Evolutionary conservation across 176 grass and related monocot species (phyloP).

Genomic region (Lolium multiflorum): DNA sequence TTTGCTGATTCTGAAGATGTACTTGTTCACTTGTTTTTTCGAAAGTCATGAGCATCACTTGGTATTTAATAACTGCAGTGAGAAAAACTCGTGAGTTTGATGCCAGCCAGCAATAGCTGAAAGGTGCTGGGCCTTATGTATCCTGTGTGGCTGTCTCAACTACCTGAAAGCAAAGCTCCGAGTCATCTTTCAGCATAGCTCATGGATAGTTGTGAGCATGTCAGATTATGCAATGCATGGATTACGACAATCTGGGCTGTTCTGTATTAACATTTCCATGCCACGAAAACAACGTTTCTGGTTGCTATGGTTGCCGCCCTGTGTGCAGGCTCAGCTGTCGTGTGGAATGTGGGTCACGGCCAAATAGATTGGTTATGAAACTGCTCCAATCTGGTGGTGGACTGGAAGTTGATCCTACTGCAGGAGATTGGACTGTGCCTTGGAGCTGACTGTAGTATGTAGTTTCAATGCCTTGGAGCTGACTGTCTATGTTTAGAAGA

Average conservation of each 20-base stretch:
- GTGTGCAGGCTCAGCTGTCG: neutral
- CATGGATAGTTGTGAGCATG: neutral
- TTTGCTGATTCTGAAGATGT: conserved; percentile 46
- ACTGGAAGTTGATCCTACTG: neutral
- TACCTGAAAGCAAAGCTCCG: conserved; percentile 6
- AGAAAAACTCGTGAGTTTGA: conserved; percentile 40
- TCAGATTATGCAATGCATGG: conserved; percentile 38
- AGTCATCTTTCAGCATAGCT: conserved; percentile 1
- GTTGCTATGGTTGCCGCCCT: conserved; percentile 32
- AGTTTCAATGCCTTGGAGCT: neutral
- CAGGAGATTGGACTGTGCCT: conserved; percentile 4
- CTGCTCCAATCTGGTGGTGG: neutral
- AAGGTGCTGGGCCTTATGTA: conserved; percentile 39
- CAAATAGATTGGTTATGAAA: conserved; percentile 7
- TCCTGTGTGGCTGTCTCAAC: neutral
- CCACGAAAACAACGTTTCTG: neutral
- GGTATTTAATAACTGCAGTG: conserved; percentile 42
- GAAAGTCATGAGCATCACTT: conserved; percentile 54
- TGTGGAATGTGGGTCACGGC: conserved; percentile 23
- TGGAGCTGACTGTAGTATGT: neutral
- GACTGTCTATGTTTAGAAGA: no score
- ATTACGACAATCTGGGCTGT: neutral
- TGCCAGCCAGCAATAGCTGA: conserved; percentile 27
- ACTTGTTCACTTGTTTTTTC: conserved; percentile 46
- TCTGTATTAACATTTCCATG: conserved; percentile 10